phyloP scores from a whole-genome alignment of 805 yeast genomes.

The Yarrowia hollandica region DNA sequence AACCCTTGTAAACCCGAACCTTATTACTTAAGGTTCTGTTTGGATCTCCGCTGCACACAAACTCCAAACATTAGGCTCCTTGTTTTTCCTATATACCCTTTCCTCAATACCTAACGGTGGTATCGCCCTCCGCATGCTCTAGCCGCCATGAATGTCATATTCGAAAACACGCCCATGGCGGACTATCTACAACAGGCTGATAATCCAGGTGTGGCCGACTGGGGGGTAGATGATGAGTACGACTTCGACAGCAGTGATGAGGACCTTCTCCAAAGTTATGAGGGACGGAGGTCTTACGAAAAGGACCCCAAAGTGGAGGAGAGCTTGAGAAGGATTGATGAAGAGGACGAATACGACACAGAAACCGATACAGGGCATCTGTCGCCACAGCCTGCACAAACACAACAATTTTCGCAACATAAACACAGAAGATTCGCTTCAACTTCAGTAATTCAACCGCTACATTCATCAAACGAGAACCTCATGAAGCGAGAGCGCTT shows the following conservation, averaged over 20 bases:
- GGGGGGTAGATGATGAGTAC: slow-evolving; percentile 40
- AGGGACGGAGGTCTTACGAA: slow-evolving; percentile 19
- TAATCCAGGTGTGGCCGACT: slow-evolving; percentile 38
- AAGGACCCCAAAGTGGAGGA: slow-evolving; percentile 15
- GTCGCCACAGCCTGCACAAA: not conserved
- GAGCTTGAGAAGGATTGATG: not conserved
- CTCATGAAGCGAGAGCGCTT: slow-evolving; percentile 35
- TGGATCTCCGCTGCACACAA: slow-evolving; percentile 26
- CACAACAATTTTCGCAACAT: not conserved
- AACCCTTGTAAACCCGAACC: not conserved
- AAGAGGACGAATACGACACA: slow-evolving; percentile 16
- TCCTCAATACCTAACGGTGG: slow-evolving; percentile 10
- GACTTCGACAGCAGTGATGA: slow-evolving; percentile 26
- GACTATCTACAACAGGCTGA: slow-evolving; percentile 35
- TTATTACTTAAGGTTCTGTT: slow-evolving; percentile 1
- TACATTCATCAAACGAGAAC: slow-evolving; percentile 23
- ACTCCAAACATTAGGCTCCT: slow-evolving; percentile 20
- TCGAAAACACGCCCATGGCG: slow-evolving; percentile 40
- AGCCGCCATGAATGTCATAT: slow-evolving; percentile 32
- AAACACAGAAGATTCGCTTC: slow-evolving; percentile 16
- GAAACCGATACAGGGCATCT: not conserved
- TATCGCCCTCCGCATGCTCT: slow-evolving; percentile 21
- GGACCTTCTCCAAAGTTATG: slow-evolving; percentile 24
- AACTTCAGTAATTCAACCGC: slow-evolving; percentile 30
- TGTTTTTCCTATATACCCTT: not conserved